phyloP scores from a whole-genome alignment of 2,329 filamentous ascomycete genomes.

The Venturia carpophila region DNA sequence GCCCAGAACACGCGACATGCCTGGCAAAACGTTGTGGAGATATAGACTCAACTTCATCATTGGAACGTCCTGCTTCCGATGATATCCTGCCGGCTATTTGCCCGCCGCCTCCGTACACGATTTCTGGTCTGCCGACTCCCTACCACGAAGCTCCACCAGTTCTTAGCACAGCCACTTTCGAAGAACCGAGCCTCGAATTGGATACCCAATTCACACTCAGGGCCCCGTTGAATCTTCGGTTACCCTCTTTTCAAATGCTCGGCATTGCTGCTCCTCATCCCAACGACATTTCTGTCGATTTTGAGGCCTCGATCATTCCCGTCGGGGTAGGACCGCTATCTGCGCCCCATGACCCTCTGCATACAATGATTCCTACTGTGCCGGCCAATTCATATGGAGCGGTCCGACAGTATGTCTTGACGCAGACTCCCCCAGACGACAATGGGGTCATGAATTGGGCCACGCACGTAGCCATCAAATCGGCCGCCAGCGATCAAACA shows the following conservation, averaged over 20 bases:
- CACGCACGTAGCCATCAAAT: constrained; percentile 18
- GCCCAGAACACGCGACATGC: neutral
- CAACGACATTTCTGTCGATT: constrained; percentile 28
- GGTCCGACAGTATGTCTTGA: constrained; percentile 31
- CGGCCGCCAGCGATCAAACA: neutral
- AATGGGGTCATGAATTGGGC: constrained; percentile 35
- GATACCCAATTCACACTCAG: neutral
- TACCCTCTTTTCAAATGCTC: constrained; percentile 47
- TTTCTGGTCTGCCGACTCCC: neutral
- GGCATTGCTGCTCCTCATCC: constrained; percentile 43
- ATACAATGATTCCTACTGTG: neutral
- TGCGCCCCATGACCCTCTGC: constrained; percentile 34
- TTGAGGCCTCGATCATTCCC: constrained; percentile 26
- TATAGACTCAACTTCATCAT: neutral
- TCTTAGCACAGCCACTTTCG: neutral
- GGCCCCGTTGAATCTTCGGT: constrained; percentile 31
- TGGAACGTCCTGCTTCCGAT: neutral
- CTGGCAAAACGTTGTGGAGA: neutral
- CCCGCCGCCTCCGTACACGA: neutral
- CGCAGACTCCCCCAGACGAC: constrained; percentile 40
- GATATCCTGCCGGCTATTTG: neutral
- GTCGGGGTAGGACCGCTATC: constrained; percentile 32
- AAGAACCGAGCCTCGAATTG: neutral
- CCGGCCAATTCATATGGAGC: neutral
- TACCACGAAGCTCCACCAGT: neutral